Evolutionary conservation across 192 early-diverging fungal species (phyloP).

Genomic region (Linnemannia schmuckeri): DNA sequence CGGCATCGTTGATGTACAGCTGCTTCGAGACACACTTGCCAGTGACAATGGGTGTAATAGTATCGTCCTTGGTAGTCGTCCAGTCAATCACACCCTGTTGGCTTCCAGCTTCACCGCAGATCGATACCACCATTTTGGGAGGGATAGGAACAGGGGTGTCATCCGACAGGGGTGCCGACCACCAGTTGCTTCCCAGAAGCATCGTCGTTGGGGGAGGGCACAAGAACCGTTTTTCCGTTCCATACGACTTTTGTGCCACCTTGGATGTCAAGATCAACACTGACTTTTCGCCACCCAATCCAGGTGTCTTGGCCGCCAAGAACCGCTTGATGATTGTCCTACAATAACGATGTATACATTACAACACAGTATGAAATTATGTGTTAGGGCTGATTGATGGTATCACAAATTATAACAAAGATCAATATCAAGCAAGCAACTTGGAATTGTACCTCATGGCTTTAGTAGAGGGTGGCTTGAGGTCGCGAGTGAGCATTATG

Average conservation of each 20-base stretch:
- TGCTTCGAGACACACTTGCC: conserved; percentile 87
- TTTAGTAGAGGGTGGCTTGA: conserved; percentile 44
- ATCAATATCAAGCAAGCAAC: conserved; percentile 1
- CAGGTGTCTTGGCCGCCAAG: conserved; percentile 57
- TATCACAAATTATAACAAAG: too few relatives aligned
- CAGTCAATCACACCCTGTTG: conserved; percentile 70
- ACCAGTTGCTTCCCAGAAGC: conserved; percentile 82
- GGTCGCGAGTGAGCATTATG: conserved; percentile 47
- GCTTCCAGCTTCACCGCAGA: conserved; percentile 67
- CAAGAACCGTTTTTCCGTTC: conserved; percentile 92
- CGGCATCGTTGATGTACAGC: conserved; percentile 87
- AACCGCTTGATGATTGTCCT: conserved; percentile 64
- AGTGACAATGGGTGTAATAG: conserved; percentile 65
- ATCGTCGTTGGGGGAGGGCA: conserved; percentile 88
- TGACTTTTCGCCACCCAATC: conserved; percentile 66
- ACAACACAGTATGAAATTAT: background rate
- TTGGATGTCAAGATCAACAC: conserved; percentile 87
- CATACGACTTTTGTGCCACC: conserved; percentile 95
- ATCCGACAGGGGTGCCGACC: conserved; percentile 55
- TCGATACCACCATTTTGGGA: conserved; percentile 70
- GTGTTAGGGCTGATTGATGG: background rate
- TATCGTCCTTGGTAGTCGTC: conserved; percentile 63
- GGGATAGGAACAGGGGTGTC: conserved; percentile 45
- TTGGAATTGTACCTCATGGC: conserved; percentile 32
- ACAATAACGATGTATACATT: background rate